Evolutionary conservation across 1,284 basidiomycete genomes (phyloP), one percentile per base, ranked within the genome.

Genomic region (Microbotryum saponariae): DNA sequence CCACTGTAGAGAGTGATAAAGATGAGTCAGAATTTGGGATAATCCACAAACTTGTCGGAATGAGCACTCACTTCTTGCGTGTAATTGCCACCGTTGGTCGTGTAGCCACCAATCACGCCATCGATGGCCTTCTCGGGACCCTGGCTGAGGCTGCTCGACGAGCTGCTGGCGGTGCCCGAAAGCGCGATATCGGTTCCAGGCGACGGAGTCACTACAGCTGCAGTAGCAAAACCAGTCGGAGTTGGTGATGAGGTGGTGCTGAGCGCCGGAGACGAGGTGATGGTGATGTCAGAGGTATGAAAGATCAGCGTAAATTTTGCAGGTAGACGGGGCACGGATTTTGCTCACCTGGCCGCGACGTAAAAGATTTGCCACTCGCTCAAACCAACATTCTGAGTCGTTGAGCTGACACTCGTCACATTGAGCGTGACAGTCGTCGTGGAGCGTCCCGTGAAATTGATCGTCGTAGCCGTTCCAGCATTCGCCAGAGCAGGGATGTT

Each of bases 91-190:
- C 54, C 54, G 25, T 56, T 47, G 20, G 46, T 42, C 46, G 51
- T 57, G 55, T 65, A 64, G 2, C 65, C 63, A 33, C 50, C 60
- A 25, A 62, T 27, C 51, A 37, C n/a, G 18, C 62, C 62, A 52
- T 67, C 60, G 51, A 55, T 64, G 31, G 65, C 65, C 27, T 54
- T 56, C 18, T 56, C 56, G 21, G 60, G 56, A 7, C 33, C 46
- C 45, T 65, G 63, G 6, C 27, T 56, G 21, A 25, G 25, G 3
- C 25, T 27, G 9, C 45, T 46, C 3, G 58, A 60, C 20, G 51
- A 54, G 27, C 58, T 54, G n/a, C 46, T 46, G 2, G 49, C 56
- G 10, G 47, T 21, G 5, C 56, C 60, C n/a, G 53, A 42, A 6
- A 58, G 60, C 27, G 60, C 60, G 21, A 62, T 45, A 21, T 62